Percentiles rank a stretch among this genome's conserved stretches.
Evolutionary conservation across 768 basidiomycete species (phyloP).

Genomic region (Mycena latifolia): DNA sequence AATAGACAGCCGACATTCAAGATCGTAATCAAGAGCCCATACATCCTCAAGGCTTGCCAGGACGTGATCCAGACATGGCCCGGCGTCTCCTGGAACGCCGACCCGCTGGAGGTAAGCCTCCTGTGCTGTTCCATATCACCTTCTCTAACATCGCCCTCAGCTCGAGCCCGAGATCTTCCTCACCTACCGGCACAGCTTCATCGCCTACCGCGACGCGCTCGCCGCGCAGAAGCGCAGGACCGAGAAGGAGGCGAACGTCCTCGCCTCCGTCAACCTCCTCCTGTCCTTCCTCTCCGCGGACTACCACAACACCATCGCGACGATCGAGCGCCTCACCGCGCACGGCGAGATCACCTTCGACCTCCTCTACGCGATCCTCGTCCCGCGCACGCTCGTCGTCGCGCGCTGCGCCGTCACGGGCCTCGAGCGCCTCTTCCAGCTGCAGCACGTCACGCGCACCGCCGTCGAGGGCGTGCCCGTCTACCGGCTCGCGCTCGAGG

Average conservation of each 20-base stretch:
- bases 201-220: conserved; percentile 56
- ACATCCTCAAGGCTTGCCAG: conserved; percentile 68
- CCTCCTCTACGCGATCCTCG: conserved; percentile 66
- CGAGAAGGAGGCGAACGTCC: conserved; percentile 55
- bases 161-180: conserved; percentile 70
- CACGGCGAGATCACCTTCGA: conserved; percentile 72
- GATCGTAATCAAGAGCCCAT: conserved; percentile 69
- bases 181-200: conserved; percentile 62
- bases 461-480: conserved; percentile 49
- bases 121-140: not conserved
- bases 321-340: conserved; percentile 59
- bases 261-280: conserved; percentile 63
- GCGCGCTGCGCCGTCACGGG: conserved; percentile 66
- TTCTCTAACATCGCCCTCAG: conserved; percentile 42
- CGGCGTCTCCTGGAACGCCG: conserved; percentile 71
- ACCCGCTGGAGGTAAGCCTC: conserved; percentile 63
- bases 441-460: conserved; percentile 54
- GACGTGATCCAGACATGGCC: conserved; percentile 70
- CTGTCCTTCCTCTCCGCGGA: conserved; percentile 63
- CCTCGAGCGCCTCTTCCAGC: conserved; percentile 62
- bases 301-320: conserved; percentile 61
- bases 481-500: conserved; percentile 63
- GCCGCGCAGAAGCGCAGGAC: conserved; percentile 50
- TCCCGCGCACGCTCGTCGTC: conserved; percentile 65
- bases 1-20: conserved; percentile 59